Evolutionary conservation across 192 early-diverging fungal species (phyloP).

Genomic region (Coemansia sp.): DNA sequence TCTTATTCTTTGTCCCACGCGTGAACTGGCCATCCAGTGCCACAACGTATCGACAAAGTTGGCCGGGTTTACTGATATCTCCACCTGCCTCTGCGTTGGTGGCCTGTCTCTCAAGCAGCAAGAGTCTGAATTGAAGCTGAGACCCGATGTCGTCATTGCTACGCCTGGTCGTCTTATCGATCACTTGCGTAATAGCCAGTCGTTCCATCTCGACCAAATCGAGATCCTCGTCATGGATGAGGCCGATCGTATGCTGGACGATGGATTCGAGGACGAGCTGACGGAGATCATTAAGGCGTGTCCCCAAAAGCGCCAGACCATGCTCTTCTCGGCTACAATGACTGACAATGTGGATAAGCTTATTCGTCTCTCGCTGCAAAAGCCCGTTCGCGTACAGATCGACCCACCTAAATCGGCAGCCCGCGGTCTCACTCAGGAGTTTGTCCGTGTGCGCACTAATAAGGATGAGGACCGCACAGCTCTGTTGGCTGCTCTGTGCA

Average conservation of each 20-base stretch:
- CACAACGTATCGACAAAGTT: constrained; percentile 88
- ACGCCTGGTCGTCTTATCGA: constrained; percentile 98
- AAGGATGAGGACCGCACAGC: constrained; percentile 85
- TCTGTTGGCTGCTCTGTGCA: constrained; percentile 81
- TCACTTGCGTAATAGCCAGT: constrained; percentile 89
- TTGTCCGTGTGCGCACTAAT: constrained; percentile 86
- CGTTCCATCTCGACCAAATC: constrained; percentile 81
- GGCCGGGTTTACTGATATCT: constrained; percentile 85
- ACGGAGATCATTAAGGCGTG: constrained; percentile 89
- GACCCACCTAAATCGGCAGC: constrained; percentile 80
- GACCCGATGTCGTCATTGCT: constrained; percentile 94
- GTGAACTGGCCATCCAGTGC: constrained; percentile 96
- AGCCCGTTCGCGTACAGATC: constrained; percentile 87
- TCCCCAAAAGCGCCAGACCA: constrained; percentile 88
- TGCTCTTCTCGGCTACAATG: constrained; percentile 99
- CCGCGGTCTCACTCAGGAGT: constrained; percentile 83
- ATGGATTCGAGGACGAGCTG: constrained; percentile 95
- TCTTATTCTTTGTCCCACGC: constrained; percentile 91
- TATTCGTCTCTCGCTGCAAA: constrained; percentile 85
- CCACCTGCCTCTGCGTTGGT: constrained; percentile 83
- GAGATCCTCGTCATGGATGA: constrained; percentile 99
- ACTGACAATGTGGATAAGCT: constrained; percentile 97
- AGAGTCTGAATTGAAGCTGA: constrained; percentile 78
- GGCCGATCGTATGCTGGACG: constrained; percentile 97
- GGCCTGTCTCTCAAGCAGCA: constrained; percentile 85